Evolutionary conservation across 148 eudicot species (phyloP), one percentile per base, ranked within the genome.

Genomic region (Heliamphora exappendiculata): DNA sequence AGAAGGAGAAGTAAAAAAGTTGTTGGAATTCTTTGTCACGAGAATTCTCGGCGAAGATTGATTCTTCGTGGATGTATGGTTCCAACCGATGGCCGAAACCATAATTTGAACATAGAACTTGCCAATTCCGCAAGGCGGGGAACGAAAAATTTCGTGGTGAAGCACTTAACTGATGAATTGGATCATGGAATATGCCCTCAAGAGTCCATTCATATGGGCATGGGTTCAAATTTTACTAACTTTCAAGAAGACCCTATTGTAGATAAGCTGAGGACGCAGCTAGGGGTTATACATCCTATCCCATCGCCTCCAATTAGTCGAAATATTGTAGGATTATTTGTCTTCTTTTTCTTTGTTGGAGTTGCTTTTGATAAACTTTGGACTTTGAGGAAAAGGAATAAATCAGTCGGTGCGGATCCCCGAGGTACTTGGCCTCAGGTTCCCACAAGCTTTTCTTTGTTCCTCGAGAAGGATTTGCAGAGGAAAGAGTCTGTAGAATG

Each of bases 401-500:
- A 77, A 50, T 45, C 83, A 11, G 84, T 79, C 19, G 31, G 41
- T 44, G 75, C 78, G n/a, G 77, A 72, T 34, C 82, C 78, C 86
- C 80, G 80, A 2, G 84, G 81, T n/a, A 81, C 76, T 66, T 85
- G 95, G 95, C 84, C 91, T n/a, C 88, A 88, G 79, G 83, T 91
- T 55, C 95, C 95, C 60, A 81, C 88, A 10, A 88, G 89, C 50
- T 70, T 90, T 75, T 92, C 98, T 7, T 79, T 84, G 84, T 84
- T 92, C 51, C 74, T 94, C 45, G 97, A 94, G 85, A 88, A 90
- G 81, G 98, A 92, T 84, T 88, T 94, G 86, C 93, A 88, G 84
- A 89, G 98, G 81, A 94, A 94, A 85, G 98, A 94, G 78, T 90
- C 98, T 5, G 98, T 94, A 49, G 98, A 94, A 81, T 94, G 98